These are phyloP conservation scores for Geotrichum siamense DNA, from an alignment of 1,139 yeast genomes.

Conservation along the genomic window DNA sequence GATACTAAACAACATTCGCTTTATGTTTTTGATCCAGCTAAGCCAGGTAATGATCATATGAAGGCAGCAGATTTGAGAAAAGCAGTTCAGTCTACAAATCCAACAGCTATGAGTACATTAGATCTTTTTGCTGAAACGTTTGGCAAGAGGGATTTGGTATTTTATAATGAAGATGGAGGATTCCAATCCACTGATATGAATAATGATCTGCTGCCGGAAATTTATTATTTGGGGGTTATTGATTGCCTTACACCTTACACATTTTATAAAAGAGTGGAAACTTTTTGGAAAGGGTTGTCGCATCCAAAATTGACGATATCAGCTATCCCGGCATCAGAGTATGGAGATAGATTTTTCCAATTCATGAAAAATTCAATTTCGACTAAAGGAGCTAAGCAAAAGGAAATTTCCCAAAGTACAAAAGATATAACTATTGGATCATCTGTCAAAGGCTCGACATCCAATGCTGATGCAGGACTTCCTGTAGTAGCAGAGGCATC, in stretches of 20 bases:
- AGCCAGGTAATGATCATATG: conserved; percentile 23
- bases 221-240: conserved; percentile 88
- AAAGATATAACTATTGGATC: too few relatives aligned
- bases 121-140: conserved; percentile 31
- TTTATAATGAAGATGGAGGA: conserved; percentile 84
- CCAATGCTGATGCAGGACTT: background rate
- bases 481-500: conserved; percentile 2
- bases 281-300: conserved; percentile 71
- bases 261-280: conserved; percentile 68
- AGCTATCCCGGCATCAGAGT: conserved; percentile 84
- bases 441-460: too few relatives aligned
- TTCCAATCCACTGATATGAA: conserved; percentile 63
- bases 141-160: conserved; percentile 39
- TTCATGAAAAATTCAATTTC: conserved; percentile 46
- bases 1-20: conserved; percentile 38
- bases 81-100: conserved; percentile 35
- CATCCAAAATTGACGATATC: conserved; percentile 68
- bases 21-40: conserved; percentile 34
- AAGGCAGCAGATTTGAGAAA: conserved; percentile 35
- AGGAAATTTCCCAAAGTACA: too few relatives aligned
- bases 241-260: conserved; percentile 90
- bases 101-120: conserved; percentile 33
- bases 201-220: conserved; percentile 56
- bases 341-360: conserved; percentile 74
- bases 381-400: background rate